phyloP scores from a whole-genome alignment of 805 yeast genomes.

The Candida adriatica region DNA sequence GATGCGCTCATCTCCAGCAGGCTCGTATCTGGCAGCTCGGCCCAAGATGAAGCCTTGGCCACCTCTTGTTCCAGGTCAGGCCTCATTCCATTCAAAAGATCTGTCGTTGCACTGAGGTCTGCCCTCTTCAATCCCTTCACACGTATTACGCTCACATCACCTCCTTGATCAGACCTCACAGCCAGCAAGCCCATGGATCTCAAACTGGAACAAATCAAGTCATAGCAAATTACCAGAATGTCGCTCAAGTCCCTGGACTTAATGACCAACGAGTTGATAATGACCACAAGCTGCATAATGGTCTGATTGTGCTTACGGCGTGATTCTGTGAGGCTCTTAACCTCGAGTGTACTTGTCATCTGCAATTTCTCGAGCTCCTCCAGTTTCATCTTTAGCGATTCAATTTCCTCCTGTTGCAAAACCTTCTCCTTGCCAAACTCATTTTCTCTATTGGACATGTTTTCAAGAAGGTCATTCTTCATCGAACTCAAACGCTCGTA shows the following conservation, averaged over 20 bases:
- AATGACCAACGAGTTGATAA: conserved; percentile 23
- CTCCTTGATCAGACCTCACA: conserved; percentile 33
- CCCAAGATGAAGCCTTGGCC: conserved; percentile 40
- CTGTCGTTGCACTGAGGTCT: conserved; percentile 29
- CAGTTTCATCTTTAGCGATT: conserved; percentile 33
- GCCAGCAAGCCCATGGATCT: conserved; percentile 62
- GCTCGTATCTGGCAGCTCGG: conserved; percentile 26
- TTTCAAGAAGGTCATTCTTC: conserved; percentile 60
- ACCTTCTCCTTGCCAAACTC: conserved; percentile 52
- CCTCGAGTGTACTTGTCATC: conserved; percentile 22
- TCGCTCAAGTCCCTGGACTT: conserved; percentile 39
- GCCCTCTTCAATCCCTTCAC: conserved; percentile 70
- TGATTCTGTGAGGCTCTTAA: conserved; percentile 1
- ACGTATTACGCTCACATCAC: conserved; percentile 42
- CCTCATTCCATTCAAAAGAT: conserved; percentile 34
- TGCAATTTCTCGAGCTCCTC: conserved; percentile 45
- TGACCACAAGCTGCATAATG: conserved; percentile 25
- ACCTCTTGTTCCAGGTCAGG: conserved; percentile 32
- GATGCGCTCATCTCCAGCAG: conserved; percentile 8
- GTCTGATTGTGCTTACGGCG: conserved; percentile 21
- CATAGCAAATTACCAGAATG: conserved; percentile 24
- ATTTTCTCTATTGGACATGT: conserved; percentile 57
- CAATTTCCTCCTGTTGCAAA: conserved; percentile 42
- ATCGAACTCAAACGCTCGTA: conserved; percentile 28
- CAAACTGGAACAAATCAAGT: conserved; percentile 16